phyloP scores from a whole-genome alignment of 768 basidiomycete genomes.

The Cytidiella melzeri region DNA sequence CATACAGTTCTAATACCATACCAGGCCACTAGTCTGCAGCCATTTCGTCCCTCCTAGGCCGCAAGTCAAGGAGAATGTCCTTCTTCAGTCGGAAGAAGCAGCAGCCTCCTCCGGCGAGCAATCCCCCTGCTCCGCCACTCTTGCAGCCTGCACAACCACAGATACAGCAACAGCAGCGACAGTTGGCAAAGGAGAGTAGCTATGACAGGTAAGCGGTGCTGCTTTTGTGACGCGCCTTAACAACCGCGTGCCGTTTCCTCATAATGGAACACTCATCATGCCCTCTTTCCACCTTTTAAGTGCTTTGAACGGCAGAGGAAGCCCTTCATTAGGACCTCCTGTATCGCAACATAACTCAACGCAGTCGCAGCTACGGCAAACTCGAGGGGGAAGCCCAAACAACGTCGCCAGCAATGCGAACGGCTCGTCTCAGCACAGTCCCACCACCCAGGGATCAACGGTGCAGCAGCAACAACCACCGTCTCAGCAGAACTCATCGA shows the following conservation, averaged over 20 bases:
- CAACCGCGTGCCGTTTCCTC: conserved; percentile 6
- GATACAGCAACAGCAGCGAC: conserved; percentile 27
- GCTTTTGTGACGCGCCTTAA: conserved; percentile 10
- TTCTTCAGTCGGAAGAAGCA: conserved; percentile 89
- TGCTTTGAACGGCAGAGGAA: conserved; percentile 24
- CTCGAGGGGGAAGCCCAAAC: conserved; percentile 13
- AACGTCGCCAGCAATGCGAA: conserved; percentile 9
- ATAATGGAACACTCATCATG: conserved; percentile 4
- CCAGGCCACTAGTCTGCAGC: conserved; percentile 27
- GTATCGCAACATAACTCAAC: conserved; percentile 14
- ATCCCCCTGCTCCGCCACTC: conserved; percentile 48
- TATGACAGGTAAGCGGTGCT: conserved; percentile 23
- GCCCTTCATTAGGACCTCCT: conserved; percentile 18
- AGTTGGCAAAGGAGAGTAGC: conserved; percentile 24
- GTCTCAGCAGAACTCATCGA: conserved; percentile 4
- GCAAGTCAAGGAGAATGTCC: conserved; percentile 75
- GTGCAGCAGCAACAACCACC: conserved; percentile 13
- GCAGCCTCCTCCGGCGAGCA: conserved; percentile 31
- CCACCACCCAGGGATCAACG: conserved; percentile 21
- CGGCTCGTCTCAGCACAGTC: conserved; percentile 13
- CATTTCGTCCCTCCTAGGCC: conserved; percentile 64
- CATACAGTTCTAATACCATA: conserved; percentile 4
- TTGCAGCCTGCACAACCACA: conserved; percentile 55
- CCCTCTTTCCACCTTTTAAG: conserved; percentile 14
- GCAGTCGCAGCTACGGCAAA: conserved; percentile 21